Base-by-base conservation (phyloP, 192 early-diverging fungal genomes). In the Chytriomyces sp. region DNA sequence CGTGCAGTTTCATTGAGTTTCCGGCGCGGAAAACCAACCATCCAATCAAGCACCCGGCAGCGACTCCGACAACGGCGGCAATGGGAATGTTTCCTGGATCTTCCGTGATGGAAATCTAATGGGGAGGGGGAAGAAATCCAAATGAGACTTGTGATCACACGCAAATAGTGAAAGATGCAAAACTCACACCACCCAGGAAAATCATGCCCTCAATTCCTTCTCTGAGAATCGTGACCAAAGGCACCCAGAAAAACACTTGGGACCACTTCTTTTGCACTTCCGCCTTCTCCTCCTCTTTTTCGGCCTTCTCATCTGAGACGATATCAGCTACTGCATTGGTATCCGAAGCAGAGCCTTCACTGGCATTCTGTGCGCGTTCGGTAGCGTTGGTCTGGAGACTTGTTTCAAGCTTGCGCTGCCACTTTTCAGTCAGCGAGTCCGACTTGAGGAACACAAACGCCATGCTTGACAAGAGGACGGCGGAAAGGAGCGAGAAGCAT, bases 161-260 rank as follows among this genome's bases (percentile, higher is more conserved):
- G 64, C 93, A 96, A 95, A 46, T 49, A 72, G 7, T 13, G 43
- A 69, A 50, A 44, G 18, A 53, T 84, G 60, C 1, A 62, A 60
- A 8, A 69, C 77, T 65, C 16, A 93, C 93, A 64, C 96, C 96
- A 67, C 90, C 95, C 59, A 97, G 86, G 82, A 97, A 94, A 5
- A 96, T 88, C 43, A 97, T 87, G 24, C 93, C 90, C 80, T 97
- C 96, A 10, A 97, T 79, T 10, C 92, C 93, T 88, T 97, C 96
- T 63, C 96, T 87, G 13, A 94, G 79, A 10, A 97, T 90, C 6
- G 94, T 94, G 47, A 95, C 77, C 68, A 95, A 93, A 16, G 96
- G 94, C 57, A 97, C 86, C 61, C 93, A 94, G 79, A 80, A 96
- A 86, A 76, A 97, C 90, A 44, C 93, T 85, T 82, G 71, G 0